phyloP scores from a whole-genome alignment of 2,329 filamentous ascomycete species.

The Plenodomus tracheiphilus region DNA sequence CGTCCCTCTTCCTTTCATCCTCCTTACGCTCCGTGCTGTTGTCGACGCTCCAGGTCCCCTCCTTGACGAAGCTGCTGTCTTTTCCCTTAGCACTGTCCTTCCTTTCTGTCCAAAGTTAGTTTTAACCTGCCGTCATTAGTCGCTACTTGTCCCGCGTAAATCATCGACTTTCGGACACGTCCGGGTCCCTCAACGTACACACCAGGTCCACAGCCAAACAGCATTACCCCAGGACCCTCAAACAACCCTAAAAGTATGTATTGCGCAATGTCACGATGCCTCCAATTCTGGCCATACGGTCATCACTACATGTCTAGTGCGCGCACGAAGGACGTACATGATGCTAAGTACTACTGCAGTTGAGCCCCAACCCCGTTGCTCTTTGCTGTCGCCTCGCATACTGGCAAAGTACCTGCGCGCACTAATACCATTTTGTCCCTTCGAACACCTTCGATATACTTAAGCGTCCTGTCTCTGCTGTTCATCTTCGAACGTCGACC shows the following conservation, averaged over 20 bases:
- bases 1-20: conserved; percentile 22
- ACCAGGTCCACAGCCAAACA: neutral
- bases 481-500: neutral
- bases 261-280: neutral
- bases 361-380: neutral
- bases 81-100: conserved; percentile 10
- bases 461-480: neutral
- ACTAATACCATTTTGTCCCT: neutral
- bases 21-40: conserved; percentile 32
- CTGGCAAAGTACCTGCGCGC: neutral
- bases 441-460: neutral
- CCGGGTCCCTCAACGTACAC: conserved; percentile 5
- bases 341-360: neutral
- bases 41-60: conserved; percentile 27
- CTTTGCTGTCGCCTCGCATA: neutral
- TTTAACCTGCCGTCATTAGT: conserved; percentile 15
- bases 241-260: neutral
- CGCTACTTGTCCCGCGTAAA: conserved; percentile 3
- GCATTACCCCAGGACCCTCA: neutral
- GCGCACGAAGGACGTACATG: neutral
- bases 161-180: conserved; percentile 4
- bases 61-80: conserved; percentile 15
- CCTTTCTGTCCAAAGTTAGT: conserved; percentile 12
- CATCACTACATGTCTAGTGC: neutral
- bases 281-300: neutral